phyloP scores from a whole-genome alignment of 805 yeast species.

The Saccharomycopsis olivae region DNA sequence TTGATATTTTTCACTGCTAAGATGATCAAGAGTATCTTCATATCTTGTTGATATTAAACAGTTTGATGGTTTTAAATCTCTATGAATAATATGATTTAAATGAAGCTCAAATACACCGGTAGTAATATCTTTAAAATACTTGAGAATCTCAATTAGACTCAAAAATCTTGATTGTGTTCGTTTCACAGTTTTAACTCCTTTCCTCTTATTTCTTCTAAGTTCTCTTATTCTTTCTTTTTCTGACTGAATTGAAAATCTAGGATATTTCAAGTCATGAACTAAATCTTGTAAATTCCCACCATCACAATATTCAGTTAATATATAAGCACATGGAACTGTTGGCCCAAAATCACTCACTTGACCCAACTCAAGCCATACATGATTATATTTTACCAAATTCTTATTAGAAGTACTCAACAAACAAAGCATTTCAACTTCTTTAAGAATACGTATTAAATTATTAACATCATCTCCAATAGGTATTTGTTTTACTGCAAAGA shows the following conservation, averaged over 20 bases:
- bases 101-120: conserved; percentile 68
- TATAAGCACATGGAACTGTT: conserved; percentile 51
- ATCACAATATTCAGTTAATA: conserved; percentile 77
- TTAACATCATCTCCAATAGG: conserved; percentile 68
- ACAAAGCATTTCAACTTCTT: conserved; percentile 66
- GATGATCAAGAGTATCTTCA: conserved; percentile 19
- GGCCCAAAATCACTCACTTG: conserved; percentile 42
- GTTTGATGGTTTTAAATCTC: conserved; percentile 85
- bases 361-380: conserved; percentile 81
- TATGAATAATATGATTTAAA: conserved; percentile 64
- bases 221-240: conserved; percentile 24
- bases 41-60: conserved; percentile 41
- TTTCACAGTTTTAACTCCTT: background rate
- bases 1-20: conserved; percentile 6
- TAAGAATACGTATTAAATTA: conserved; percentile 59
- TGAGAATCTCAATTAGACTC: conserved; percentile 49
- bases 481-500: conserved; percentile 76
- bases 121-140: conserved; percentile 56
- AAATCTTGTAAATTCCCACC: conserved; percentile 81
- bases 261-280: conserved; percentile 28
- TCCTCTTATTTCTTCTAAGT: conserved; percentile 1
- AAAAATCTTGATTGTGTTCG: conserved; percentile 24
- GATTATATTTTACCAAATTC: conserved; percentile 75
- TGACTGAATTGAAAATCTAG: conserved; percentile 27
- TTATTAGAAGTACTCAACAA: conserved; percentile 35